Percentiles rank a stretch among this genome's conserved stretches.
Conservation (phyloP, 257 asterid species). For the Solanum piurae region DNA sequence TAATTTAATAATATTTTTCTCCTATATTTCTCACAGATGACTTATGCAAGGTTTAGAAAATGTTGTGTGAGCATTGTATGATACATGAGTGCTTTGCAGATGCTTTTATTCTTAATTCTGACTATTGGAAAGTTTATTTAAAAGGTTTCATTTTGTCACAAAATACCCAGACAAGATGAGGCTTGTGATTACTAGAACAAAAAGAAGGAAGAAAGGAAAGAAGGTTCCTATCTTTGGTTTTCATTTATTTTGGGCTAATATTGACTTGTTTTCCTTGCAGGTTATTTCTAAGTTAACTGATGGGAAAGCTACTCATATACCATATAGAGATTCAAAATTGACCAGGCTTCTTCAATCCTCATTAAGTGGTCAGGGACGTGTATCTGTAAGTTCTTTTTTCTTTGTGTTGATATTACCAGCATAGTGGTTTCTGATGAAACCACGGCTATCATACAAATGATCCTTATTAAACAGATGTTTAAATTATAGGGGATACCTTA, state of each 20-base stretch:
- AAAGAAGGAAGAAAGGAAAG: not conserved
- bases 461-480: not conserved
- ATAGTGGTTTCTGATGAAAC: not conserved
- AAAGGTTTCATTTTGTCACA: not conserved
- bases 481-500: not conserved
- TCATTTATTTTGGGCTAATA: not conserved
- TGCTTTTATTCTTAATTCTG: not conserved
- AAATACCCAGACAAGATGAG: not conserved
- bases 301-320: conserved; percentile 78
- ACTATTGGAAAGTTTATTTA: not conserved
- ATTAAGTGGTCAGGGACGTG: conserved; percentile 95
- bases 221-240: not conserved
- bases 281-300: conserved; percentile 94
- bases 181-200: not conserved
- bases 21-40: too few relatives aligned
- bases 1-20: too few relatives aligned
- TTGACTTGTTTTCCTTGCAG: conserved; percentile 35
- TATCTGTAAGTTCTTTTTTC: conserved; percentile 60
- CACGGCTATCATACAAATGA: not conserved
- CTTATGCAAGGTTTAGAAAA: not conserved
- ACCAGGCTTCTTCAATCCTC: conserved; percentile 98
- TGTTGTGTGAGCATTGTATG: not conserved
- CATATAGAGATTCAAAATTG: conserved; percentile 95
- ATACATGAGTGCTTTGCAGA: not conserved
- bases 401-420: not conserved